Evolutionary conservation across 192 early-diverging fungal species (phyloP).

Genomic region (Coemansia erecta): DNA sequence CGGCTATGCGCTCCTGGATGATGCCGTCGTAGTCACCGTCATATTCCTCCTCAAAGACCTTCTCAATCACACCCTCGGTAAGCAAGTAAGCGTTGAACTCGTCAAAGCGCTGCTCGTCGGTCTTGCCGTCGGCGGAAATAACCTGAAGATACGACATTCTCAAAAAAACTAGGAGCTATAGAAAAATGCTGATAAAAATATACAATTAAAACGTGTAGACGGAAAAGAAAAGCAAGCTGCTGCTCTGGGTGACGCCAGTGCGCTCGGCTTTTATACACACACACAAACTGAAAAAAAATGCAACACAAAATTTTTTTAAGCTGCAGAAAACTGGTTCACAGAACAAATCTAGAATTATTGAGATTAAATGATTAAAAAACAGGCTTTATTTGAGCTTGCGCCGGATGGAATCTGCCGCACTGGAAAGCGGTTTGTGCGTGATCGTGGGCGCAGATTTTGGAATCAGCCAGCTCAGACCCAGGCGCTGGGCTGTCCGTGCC

Average conservation of each 20-base stretch:
- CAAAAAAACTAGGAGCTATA: not conserved
- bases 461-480: slow-evolving; percentile 52
- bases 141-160: slow-evolving; percentile 46
- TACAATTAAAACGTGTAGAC: slow-evolving; percentile 3
- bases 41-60: slow-evolving; percentile 39
- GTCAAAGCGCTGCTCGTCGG: slow-evolving; percentile 52
- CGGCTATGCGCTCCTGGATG: slow-evolving; percentile 51
- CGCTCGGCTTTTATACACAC: not conserved
- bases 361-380: slow-evolving; percentile 1
- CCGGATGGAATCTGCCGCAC: slow-evolving; percentile 35
- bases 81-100: slow-evolving; percentile 40
- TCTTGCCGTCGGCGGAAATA: slow-evolving; percentile 47
- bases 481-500: slow-evolving; percentile 46
- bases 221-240: not conserved
- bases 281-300: not conserved
- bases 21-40: slow-evolving; percentile 46
- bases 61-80: slow-evolving; percentile 48
- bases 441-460: slow-evolving; percentile 47
- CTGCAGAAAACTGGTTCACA: not conserved
- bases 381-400: slow-evolving; percentile 44
- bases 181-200: slow-evolving; percentile 1
- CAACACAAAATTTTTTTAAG: slow-evolving; percentile 1
- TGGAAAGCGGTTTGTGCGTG: slow-evolving; percentile 34
- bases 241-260: not conserved
- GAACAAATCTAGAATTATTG: not conserved